Conservation (phyloP, 2,329 filamentous ascomycete genomes). For the Hymenoscyphus scutula region DNA sequence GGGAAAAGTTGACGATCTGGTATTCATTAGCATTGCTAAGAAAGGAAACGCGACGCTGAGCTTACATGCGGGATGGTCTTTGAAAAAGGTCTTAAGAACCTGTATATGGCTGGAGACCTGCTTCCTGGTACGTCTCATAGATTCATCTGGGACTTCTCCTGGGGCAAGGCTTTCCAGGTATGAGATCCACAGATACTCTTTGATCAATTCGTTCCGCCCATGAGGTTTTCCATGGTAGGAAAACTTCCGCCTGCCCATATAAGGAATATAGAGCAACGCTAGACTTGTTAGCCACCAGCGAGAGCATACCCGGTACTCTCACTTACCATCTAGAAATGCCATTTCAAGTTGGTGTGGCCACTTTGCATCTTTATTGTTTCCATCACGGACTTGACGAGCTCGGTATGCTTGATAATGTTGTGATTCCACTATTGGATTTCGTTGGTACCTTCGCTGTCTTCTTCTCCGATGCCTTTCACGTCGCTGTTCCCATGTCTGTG, state of each 20-base stretch:
- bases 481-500: slow-evolving; percentile 31
- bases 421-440: slow-evolving; percentile 61
- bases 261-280: slow-evolving; percentile 64
- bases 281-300: slow-evolving; percentile 21
- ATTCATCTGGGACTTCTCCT: slow-evolving; percentile 46
- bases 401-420: slow-evolving; percentile 65
- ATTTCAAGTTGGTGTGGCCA: slow-evolving; percentile 63
- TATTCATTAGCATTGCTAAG: slow-evolving; percentile 13
- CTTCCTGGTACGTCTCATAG: slow-evolving; percentile 50
- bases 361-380: slow-evolving; percentile 55
- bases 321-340: slow-evolving; percentile 65
- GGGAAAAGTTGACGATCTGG: slow-evolving; percentile 54
- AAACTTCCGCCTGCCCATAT: slow-evolving; percentile 66
- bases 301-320: neutral
- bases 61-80: slow-evolving; percentile 62
- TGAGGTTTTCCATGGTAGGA: slow-evolving; percentile 62
- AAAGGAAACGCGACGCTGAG: slow-evolving; percentile 17
- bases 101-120: slow-evolving; percentile 71
- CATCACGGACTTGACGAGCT: slow-evolving; percentile 62
- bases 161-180: slow-evolving; percentile 41
- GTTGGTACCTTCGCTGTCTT: slow-evolving; percentile 34
- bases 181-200: slow-evolving; percentile 62
- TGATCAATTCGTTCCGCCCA: slow-evolving; percentile 69
- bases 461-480: slow-evolving; percentile 35
- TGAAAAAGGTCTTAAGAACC: slow-evolving; percentile 66